Evolutionary conservation across 1,284 basidiomycete species (phyloP), one percentile per base, ranked within the genome.

Genomic region (Thelephora terrestris): DNA sequence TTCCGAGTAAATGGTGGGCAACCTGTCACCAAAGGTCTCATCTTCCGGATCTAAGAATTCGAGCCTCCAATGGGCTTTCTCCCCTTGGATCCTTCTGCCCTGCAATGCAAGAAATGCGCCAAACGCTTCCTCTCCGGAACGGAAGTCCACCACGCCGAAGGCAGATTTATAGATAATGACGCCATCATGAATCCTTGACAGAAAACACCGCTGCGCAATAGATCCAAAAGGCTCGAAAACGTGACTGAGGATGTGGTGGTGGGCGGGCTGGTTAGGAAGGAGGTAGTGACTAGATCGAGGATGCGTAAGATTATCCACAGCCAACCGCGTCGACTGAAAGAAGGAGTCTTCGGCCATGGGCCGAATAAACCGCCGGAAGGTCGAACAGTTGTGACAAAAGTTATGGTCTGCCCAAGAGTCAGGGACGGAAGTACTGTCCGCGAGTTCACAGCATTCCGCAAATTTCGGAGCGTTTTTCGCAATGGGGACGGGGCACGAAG

Each of bases 31-130:
- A 42, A 21, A 42, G 16, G 39, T 23, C 39, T 14, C n/a, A 18
- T 42, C 39, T 42, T 42, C 39, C 39, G 39, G 39, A 21, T 42
- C 39, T 18, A 42, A 21, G n/a, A 42, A n/a, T 18, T 42, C 39
- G 21, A 42, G 39, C 10, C 39, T 21, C 39, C 39, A 42, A 42
- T 42, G 39, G n/a, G 39, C 25, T 42, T 21, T 25, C 21, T 25
- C 12, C 21, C 17, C 25, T 16, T 10, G 21, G 25, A 42, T 21
- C 25, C 39, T 21, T 21, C 39, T 21, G 12, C 39, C 39, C 25
- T 42, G 39, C 18, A 42, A 21, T 23, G 12, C 20, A 42, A 3
- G 9, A 18, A 42, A 42, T 14, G 39, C 12, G 14, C 12, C 16
- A 10, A 4, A 10, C 10, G 39, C 39, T 21, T 42, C 21, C 25